These are phyloP conservation scores for Beauveria scarabaeidicola DNA, from an alignment of 2,329 filamentous ascomycete genomes.

Conservation along the genomic window DNA sequence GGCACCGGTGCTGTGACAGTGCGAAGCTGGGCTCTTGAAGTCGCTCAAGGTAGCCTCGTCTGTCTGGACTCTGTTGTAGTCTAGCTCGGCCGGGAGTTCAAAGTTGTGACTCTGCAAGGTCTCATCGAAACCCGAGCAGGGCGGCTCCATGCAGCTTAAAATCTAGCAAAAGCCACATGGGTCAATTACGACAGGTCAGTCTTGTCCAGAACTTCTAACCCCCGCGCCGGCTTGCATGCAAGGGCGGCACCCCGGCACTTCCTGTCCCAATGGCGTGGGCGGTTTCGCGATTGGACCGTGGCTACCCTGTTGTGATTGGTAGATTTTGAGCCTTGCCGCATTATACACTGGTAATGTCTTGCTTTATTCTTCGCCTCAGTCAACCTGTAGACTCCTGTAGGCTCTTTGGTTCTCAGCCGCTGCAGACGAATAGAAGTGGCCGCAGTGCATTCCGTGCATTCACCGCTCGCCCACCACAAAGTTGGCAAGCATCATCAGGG, in stretches of 20 bases:
- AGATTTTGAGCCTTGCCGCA: not conserved
- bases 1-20: not conserved
- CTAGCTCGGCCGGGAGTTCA: not conserved
- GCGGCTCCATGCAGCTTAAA: not conserved
- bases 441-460: not conserved
- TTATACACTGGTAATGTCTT: not conserved
- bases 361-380: not conserved
- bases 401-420: not conserved
- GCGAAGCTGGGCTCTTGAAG: not conserved
- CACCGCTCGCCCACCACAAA: not conserved
- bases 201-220: not conserved
- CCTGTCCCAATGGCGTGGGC: slow-evolving; percentile 7
- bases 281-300: slow-evolving; percentile 2
- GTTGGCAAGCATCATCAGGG: not conserved
- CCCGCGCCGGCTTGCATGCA: slow-evolving; percentile 1
- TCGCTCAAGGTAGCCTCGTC: not conserved
- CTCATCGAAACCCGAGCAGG: not conserved
- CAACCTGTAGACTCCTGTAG: not conserved
- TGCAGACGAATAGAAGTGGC: not conserved
- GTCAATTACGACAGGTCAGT: slow-evolving; percentile 7
- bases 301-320: not conserved
- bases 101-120: not conserved
- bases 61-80: too few relatives aligned
- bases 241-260: slow-evolving; percentile 6
- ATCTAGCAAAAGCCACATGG: slow-evolving; percentile 6